phyloP scores from a whole-genome alignment of 2,329 filamentous ascomycete genomes.

The Aspergillus quadricinctus region DNA sequence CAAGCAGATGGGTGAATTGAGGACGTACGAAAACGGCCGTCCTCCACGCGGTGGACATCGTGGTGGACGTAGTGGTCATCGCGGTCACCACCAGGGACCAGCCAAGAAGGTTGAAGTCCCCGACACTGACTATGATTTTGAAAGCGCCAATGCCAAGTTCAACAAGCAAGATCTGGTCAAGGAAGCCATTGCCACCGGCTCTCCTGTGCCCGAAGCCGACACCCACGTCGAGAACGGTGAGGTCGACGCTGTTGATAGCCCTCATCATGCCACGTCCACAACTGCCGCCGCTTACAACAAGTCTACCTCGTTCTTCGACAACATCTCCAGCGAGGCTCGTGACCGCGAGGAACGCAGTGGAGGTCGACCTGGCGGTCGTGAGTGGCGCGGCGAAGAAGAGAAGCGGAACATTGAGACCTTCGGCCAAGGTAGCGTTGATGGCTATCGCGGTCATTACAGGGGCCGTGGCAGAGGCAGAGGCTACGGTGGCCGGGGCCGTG shows the following conservation, averaged over 20 bases:
- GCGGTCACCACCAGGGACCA: constrained; percentile 40
- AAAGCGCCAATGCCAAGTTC: constrained; percentile 79
- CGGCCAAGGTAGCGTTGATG: constrained; percentile 91
- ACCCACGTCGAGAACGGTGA: constrained; percentile 47
- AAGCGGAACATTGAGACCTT: constrained; percentile 97
- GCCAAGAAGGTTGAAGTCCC: constrained; percentile 80
- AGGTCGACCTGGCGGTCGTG: constrained; percentile 69
- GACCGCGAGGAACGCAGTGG: constrained; percentile 71
- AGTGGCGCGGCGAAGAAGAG: constrained; percentile 89
- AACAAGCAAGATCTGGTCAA: constrained; percentile 84
- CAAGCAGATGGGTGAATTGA: constrained; percentile 45
- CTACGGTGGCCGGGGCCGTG: constrained; percentile 44
- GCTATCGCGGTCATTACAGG: constrained; percentile 74
- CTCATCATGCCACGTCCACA: constrained; percentile 27
- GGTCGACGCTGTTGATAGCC: constrained; percentile 32
- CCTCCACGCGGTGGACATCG: constrained; percentile 38
- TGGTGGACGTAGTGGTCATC: constrained; percentile 45
- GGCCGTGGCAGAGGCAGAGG: constrained; percentile 54
- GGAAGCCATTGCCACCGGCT: constrained; percentile 76
- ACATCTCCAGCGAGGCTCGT: constrained; percentile 90
- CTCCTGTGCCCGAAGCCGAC: constrained; percentile 54
- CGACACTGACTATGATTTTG: constrained; percentile 88
- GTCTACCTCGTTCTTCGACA: constrained; percentile 89
- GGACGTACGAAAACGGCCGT: constrained; percentile 37
- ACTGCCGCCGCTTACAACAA: constrained; percentile 71